Conservation (phyloP, 371 early-diverging fungal species). For the Saksenaea vasiformis region DNA sequence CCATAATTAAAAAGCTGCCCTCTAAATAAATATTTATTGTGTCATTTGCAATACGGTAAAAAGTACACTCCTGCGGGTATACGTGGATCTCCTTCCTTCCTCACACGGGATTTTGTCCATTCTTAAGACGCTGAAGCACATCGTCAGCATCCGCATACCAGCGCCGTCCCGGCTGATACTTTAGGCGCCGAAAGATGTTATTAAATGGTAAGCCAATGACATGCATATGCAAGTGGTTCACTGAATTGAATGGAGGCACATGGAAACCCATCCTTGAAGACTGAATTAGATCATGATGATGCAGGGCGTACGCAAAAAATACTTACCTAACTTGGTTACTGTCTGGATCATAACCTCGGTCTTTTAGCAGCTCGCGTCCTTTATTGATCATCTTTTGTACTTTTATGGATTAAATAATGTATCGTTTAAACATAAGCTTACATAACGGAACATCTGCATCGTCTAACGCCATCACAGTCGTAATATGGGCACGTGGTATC, state of each 20-base stretch:
- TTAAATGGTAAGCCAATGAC: conserved; percentile 56
- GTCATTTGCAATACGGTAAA: background rate
- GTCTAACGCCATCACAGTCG: conserved; percentile 34
- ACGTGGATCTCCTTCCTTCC: background rate
- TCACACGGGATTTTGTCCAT: conserved; percentile 8
- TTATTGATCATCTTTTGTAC: conserved; percentile 47
- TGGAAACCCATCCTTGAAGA: conserved; percentile 61
- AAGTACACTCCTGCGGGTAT: background rate
- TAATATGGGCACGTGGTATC: conserved; percentile 55
- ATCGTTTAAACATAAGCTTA: conserved; percentile 26
- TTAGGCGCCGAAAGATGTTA: conserved; percentile 25
- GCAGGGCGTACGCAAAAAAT: background rate
- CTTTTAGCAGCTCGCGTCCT: conserved; percentile 38
- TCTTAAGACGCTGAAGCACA: conserved; percentile 14
- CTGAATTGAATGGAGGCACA: conserved; percentile 65
- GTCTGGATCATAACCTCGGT: conserved; percentile 37
- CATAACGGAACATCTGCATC: conserved; percentile 50
- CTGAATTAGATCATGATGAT: background rate
- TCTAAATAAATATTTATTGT: background rate
- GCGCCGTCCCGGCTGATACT: conserved; percentile 23
- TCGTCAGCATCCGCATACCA: conserved; percentile 34
- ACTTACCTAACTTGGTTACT: conserved; percentile 24
- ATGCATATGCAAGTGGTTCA: conserved; percentile 66
- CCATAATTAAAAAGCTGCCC: background rate
- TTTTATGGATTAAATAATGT: conserved; percentile 11